Base-by-base conservation (phyloP, 2,329 filamentous ascomycete genomes). In the Pseudogymnoascus sp. region DNA sequence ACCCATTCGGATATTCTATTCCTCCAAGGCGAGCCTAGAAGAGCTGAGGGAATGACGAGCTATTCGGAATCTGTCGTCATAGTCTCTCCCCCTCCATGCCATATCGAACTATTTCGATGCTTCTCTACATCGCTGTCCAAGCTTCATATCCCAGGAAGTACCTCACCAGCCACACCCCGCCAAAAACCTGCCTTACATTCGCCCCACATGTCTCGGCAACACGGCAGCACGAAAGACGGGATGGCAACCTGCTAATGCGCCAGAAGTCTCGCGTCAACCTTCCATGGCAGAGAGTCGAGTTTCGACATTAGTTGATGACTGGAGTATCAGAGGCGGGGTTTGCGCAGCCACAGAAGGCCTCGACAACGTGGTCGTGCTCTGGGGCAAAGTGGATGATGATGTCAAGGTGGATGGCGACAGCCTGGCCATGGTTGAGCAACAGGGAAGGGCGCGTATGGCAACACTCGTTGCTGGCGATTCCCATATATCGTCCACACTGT, bases 41-140 rank as follows among this genome's bases (percentile, higher is more conserved):
- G 10, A 57, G 28, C 28, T 57, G 47, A 31, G 47, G 4, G 2
- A 57, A 57, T 57, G 47, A 57, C 26, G 26, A 57, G 6, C n/a
- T 57, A 31, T 33, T 11, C 15, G 19, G 47, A 57, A 31, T 57
- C 26, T 33, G 47, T 57, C 47, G 47, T 57, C 47, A 57, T 57
- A 33, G n/a, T 26, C 28, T 33, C 47, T 57, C 13, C n/a, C 26
- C 4, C 5, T 6, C 7, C n/a, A 19, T 31, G 31, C 47, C 17
- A 53, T 31, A 53, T 53, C n/a, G 26, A 57, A 57, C 26, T 57
- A 57, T 33, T 13, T n/a, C 26, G 9, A 57, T 33, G 26, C 26
- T 33, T 57, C 26, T 57, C 21, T 33, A 57, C 47, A 57, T 57
- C 47, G n/a, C 26, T 57, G n/a, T 57, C 47, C 47, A 57, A 57